These are phyloP conservation scores for Penicillium atrosanguineum DNA, from an alignment of 495 filamentous ascomycete species.

Conservation along the genomic window DNA sequence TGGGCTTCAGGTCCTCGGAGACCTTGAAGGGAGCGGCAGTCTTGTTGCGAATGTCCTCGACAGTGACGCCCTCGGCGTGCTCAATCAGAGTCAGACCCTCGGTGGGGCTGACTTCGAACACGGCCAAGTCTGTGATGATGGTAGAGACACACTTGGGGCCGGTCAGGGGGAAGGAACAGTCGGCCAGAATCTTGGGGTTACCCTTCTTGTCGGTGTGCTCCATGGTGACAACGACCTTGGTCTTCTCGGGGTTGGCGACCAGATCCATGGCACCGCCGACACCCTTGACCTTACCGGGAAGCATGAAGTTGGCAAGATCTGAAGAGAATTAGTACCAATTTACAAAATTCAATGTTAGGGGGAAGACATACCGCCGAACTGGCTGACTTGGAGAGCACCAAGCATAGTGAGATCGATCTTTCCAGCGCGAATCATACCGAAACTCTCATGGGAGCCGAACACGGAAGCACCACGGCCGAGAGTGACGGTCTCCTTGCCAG, in stretches of 20 bases:
- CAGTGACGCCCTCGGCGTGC: conserved; percentile 75
- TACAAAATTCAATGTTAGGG: background rate
- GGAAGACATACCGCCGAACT: conserved; percentile 61
- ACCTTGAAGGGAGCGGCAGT: conserved; percentile 83
- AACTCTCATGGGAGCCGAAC: conserved; percentile 84
- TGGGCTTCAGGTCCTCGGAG: conserved; percentile 68
- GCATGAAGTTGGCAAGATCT: conserved; percentile 57
- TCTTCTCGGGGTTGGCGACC: conserved; percentile 76
- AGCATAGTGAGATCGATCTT: conserved; percentile 86
- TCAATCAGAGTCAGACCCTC: conserved; percentile 77
- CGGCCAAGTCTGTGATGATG: conserved; percentile 86
- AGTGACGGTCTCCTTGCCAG: conserved; percentile 91
- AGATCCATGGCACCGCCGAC: conserved; percentile 92
- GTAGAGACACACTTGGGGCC: conserved; percentile 77
- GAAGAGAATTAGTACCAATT: background rate
- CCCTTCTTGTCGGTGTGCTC: conserved; percentile 88
- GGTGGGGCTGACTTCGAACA: conserved; percentile 80
- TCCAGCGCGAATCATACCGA: conserved; percentile 91
- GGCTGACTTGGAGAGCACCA: conserved; percentile 85
- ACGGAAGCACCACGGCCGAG: conserved; percentile 71
- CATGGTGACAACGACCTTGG: conserved; percentile 90
- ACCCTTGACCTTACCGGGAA: conserved; percentile 91
- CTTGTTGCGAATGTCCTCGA: conserved; percentile 84
- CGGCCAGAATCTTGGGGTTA: conserved; percentile 73
- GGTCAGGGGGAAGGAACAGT: conserved; percentile 84